Conservation (phyloP, 169 alveolate genomes). For the Eimeria tenella region DNA sequence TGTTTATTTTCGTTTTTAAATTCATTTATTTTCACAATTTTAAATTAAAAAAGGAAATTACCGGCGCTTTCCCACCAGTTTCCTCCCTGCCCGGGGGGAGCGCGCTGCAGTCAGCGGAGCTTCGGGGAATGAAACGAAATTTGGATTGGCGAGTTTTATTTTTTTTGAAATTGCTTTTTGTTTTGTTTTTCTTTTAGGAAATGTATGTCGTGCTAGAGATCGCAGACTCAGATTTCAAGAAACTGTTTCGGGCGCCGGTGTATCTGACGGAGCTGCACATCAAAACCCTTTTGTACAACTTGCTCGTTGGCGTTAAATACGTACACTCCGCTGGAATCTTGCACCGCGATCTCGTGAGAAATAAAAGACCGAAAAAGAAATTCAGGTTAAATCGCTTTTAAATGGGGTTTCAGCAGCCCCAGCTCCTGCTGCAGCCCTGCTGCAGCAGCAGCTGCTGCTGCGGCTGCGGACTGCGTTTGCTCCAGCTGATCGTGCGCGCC, state of each 20-base stretch:
- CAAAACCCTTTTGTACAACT: conserved; percentile 93
- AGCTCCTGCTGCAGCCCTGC: neutral
- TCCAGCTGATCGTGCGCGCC: neutral
- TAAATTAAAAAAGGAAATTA: neutral
- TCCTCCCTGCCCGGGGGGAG: neutral
- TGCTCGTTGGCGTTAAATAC: conserved; percentile 96
- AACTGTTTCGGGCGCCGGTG: conserved; percentile 95
- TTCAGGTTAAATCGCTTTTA: too few species aligned
- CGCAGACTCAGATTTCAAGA: conserved; percentile 98
- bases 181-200: conserved; percentile 85
- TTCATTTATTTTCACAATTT: neutral
- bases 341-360: conserved; percentile 81
- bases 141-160: neutral
- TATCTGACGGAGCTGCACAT: conserved; percentile 96
- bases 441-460: conserved; percentile 12
- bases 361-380: neutral
- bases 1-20: neutral
- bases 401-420: too few species aligned
- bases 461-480: conserved; percentile 82
- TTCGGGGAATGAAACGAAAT: too few species aligned
- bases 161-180: neutral
- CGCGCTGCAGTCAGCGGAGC: neutral
- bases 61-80: neutral
- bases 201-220: conserved; percentile 98
- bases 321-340: conserved; percentile 96